A percentile compares a stretch with the other conserved stretches of the same genome.
Evolutionary conservation across 495 filamentous ascomycete genomes (phyloP).

Genomic region (Penicillium bovifimosum): DNA sequence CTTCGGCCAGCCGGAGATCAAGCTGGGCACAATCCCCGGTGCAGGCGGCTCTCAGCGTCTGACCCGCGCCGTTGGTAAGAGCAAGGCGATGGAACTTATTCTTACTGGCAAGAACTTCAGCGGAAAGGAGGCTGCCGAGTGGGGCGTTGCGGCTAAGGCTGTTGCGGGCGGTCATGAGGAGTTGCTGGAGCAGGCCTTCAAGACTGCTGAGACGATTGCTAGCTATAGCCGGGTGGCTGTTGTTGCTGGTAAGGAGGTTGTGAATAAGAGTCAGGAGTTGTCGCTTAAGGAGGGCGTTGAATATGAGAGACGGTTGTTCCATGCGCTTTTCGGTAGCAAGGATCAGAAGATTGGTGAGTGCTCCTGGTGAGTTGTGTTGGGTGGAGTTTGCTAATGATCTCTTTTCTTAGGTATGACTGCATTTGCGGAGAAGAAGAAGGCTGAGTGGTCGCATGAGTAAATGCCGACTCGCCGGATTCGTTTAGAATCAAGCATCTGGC

Average conservation of each 20-base stretch:
- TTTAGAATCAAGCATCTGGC: neutral
- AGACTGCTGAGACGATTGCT: slow-evolving; percentile 86
- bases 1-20: slow-evolving; percentile 96
- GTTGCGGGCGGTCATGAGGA: slow-evolving; percentile 74
- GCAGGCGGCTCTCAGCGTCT: slow-evolving; percentile 90
- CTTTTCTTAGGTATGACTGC: slow-evolving; percentile 69
- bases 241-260: slow-evolving; percentile 92
- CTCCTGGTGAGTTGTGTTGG: neutral
- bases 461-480: neutral
- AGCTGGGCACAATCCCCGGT: slow-evolving; percentile 85
- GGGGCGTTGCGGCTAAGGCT: slow-evolving; percentile 81
- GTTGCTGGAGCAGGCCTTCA: slow-evolving; percentile 69
- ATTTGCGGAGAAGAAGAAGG: slow-evolving; percentile 90
- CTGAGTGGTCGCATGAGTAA: slow-evolving; percentile 84
- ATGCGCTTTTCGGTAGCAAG: slow-evolving; percentile 82
- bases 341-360: slow-evolving; percentile 88
- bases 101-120: slow-evolving; percentile 79
- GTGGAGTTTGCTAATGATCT: slow-evolving; percentile 13
- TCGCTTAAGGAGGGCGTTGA: slow-evolving; percentile 84
- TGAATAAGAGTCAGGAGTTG: slow-evolving; percentile 93
- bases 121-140: slow-evolving; percentile 75
- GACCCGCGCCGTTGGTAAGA: slow-evolving; percentile 81
- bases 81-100: slow-evolving; percentile 87
- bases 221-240: slow-evolving; percentile 72
- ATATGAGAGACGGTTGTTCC: slow-evolving; percentile 89